Percentiles rank a stretch among this genome's conserved stretches.
Evolutionary conservation across 805 yeast genomes (phyloP).

Genomic region (Metschnikowia lunata): DNA sequence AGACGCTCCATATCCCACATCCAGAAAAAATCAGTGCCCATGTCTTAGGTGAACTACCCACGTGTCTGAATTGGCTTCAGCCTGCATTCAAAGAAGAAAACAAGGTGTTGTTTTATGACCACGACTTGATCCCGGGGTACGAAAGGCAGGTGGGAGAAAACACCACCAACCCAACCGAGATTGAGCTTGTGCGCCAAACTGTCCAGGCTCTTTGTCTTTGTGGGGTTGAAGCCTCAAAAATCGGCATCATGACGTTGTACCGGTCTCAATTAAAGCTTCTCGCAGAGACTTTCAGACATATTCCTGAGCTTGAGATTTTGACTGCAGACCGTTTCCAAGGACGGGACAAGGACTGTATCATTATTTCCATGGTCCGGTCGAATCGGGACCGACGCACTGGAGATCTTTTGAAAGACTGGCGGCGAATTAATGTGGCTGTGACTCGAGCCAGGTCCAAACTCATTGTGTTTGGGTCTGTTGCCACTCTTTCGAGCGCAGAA

Average conservation of each 20-base stretch:
- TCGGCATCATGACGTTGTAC: slow-evolving; percentile 89
- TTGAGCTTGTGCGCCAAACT: slow-evolving; percentile 55
- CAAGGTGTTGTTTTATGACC: slow-evolving; percentile 74
- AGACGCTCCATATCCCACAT: slow-evolving; percentile 47
- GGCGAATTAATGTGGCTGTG: slow-evolving; percentile 90
- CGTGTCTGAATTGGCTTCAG: slow-evolving; percentile 48
- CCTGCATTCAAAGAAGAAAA: slow-evolving; percentile 49
- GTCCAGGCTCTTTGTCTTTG: slow-evolving; percentile 52
- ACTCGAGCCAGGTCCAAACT: slow-evolving; percentile 86
- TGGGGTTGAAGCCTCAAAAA: slow-evolving; percentile 55
- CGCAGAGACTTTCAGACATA: slow-evolving; percentile 21
- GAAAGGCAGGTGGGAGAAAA: slow-evolving; percentile 62
- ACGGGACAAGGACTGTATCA: slow-evolving; percentile 86
- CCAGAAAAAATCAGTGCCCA: slow-evolving; percentile 22
- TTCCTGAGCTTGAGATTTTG: slow-evolving; percentile 60
- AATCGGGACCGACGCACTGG: slow-evolving; percentile 67
- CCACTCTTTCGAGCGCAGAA: slow-evolving; percentile 50
- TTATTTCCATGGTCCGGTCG: slow-evolving; percentile 85
- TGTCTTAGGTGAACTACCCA: background rate
- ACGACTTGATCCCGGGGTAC: slow-evolving; percentile 59
- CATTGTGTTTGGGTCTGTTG: slow-evolving; percentile 73
- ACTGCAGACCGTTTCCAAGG: slow-evolving; percentile 98
- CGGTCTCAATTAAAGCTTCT: slow-evolving; percentile 58
- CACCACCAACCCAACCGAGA: slow-evolving; percentile 71
- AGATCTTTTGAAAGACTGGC: slow-evolving; percentile 77